Conservation (phyloP, 2,329 filamentous ascomycete genomes). For the Hypoxylon sp. region DNA sequence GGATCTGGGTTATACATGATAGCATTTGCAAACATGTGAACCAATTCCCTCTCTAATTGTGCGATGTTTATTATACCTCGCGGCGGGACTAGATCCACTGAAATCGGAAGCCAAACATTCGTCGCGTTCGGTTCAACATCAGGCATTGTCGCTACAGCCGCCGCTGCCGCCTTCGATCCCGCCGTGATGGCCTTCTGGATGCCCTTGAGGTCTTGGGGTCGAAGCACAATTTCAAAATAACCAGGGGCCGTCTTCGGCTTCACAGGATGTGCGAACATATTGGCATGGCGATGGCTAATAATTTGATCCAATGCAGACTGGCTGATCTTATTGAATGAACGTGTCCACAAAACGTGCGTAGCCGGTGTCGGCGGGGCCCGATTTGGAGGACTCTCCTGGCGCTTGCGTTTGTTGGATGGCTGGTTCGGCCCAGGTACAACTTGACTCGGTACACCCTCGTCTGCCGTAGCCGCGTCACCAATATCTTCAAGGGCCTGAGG, state of each 20-base stretch:
- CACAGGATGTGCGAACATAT: constrained; percentile 83
- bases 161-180: constrained; percentile 75
- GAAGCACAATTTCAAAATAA: constrained; percentile 80
- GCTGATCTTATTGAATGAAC: constrained; percentile 81
- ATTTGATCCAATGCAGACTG: constrained; percentile 82
- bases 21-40: constrained; percentile 97
- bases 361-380: constrained; percentile 68
- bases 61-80: constrained; percentile 93
- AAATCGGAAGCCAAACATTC: constrained; percentile 76
- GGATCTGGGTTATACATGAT: constrained; percentile 98
- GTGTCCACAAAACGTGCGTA: constrained; percentile 80
- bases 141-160: constrained; percentile 72
- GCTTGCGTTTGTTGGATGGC: constrained; percentile 68
- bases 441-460: constrained; percentile 64
- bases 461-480: constrained; percentile 69
- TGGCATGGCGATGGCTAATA: constrained; percentile 81
- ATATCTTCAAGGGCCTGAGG: constrained; percentile 69
- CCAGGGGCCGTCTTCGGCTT: constrained; percentile 82
- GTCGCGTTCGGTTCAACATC: constrained; percentile 71
- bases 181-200: constrained; percentile 83
- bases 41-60: constrained; percentile 92
- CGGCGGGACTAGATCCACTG: constrained; percentile 84
- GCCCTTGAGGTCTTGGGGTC: constrained; percentile 82
- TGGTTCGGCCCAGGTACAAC: constrained; percentile 57
- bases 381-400: constrained; percentile 66